Percentiles rank a stretch among this genome's conserved stretches.
Evolutionary conservation across 2,329 filamentous ascomycete species (phyloP).

Genomic region (Beauveria scarabaeidicola): DNA sequence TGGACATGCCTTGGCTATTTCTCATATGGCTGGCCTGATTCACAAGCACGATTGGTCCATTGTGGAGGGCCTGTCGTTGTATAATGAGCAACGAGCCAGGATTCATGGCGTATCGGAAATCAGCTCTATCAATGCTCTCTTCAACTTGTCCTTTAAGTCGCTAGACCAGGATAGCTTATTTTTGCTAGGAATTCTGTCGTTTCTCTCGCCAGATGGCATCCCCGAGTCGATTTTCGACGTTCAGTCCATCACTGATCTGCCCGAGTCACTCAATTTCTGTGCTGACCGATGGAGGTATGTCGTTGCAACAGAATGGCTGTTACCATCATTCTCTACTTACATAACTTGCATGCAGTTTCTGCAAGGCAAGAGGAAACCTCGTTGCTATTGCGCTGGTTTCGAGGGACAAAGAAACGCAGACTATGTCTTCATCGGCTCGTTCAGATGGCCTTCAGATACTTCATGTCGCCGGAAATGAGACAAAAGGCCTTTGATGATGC

Average conservation of each 20-base stretch:
- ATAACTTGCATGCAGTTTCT: background rate
- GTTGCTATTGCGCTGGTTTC: slow-evolving; percentile 7
- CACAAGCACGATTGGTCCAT: slow-evolving; percentile 8
- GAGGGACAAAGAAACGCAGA: slow-evolving; percentile 2
- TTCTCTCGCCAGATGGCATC: slow-evolving; percentile 9
- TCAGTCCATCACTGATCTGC: background rate
- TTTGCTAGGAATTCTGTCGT: slow-evolving; percentile 7
- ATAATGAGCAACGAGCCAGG: slow-evolving; percentile 1
- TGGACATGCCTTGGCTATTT: slow-evolving; percentile 11
- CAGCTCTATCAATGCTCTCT: background rate
- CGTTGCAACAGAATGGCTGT: background rate
- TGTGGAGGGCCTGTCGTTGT: too few species aligned
- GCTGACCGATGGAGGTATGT: background rate
- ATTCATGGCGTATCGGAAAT: background rate
- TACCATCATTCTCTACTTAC: background rate
- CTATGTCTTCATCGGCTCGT: slow-evolving; percentile 11
- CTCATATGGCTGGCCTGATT: slow-evolving; percentile 12
- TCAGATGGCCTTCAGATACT: slow-evolving; percentile 1
- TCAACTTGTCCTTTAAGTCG: slow-evolving; percentile 11
- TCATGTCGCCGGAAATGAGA: slow-evolving; percentile 1
- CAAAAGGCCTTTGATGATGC: slow-evolving; percentile 10
- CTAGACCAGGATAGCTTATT: background rate
- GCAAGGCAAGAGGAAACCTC: background rate
- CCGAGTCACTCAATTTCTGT: background rate
- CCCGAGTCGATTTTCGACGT: slow-evolving; percentile 9